Percentiles rank a stretch among this genome's conserved stretches.
Evolutionary conservation across 176 grass and related monocot genomes (phyloP).

Genomic region (Sorghum bicolor): DNA sequence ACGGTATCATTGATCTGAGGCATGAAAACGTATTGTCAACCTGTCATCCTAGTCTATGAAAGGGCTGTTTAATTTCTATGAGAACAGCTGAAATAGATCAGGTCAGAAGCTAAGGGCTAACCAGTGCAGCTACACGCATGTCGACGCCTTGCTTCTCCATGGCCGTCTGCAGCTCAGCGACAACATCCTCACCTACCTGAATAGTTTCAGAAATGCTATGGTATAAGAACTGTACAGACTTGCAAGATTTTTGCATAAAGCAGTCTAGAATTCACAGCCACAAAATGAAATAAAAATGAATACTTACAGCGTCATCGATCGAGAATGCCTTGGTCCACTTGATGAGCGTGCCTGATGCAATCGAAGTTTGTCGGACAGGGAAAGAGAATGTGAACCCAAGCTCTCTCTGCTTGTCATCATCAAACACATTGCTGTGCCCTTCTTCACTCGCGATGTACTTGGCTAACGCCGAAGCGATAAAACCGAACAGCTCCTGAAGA

Average conservation of each 20-base stretch:
- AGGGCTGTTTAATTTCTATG: background rate
- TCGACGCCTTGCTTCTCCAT: conserved; percentile 68
- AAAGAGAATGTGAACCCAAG: conserved; percentile 94
- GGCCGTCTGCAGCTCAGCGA: conserved; percentile 56
- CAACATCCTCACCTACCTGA: conserved; percentile 77
- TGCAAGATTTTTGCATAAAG: background rate
- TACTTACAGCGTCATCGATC: conserved; percentile 47
- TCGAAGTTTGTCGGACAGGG: conserved; percentile 72
- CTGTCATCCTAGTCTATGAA: background rate
- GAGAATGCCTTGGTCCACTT: conserved; percentile 95
- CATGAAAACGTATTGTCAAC: conserved; percentile 8
- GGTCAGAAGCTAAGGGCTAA: conserved; percentile 26
- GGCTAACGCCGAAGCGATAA: conserved; percentile 59
- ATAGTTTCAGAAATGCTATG: conserved; percentile 4
- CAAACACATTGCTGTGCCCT: background rate
- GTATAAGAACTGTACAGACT: background rate
- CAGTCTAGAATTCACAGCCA: background rate
- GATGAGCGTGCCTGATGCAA: conserved; percentile 71
- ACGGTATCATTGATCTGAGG: conserved; percentile 84
- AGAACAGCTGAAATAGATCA: background rate
- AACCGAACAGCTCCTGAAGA: conserved; percentile 71
- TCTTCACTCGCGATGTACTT: conserved; percentile 45
- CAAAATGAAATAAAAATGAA: background rate
- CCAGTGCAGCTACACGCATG: conserved; percentile 69
- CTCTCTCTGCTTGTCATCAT: conserved; percentile 48